A percentile compares a stretch with the other conserved stretches of the same genome.
Evolutionary conservation across 2,329 filamentous ascomycete species (phyloP).

Genomic region (Pyrenophora graminea): DNA sequence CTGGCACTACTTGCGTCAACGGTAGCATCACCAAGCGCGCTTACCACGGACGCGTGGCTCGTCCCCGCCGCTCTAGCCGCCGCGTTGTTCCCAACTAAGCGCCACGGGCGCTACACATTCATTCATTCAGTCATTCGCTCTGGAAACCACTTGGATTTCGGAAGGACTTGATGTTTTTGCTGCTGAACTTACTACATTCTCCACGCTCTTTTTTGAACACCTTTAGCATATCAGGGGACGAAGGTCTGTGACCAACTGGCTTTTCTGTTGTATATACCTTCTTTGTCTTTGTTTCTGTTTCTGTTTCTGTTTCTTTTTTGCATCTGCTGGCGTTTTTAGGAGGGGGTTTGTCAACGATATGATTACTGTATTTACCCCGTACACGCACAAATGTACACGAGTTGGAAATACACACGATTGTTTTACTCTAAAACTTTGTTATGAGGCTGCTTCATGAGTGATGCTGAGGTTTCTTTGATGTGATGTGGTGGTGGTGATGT

Average conservation of each 20-base stretch:
- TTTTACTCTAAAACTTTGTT: no score
- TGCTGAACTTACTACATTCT: slow-evolving; percentile 7
- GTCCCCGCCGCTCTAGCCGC: slow-evolving; percentile 22
- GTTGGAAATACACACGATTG: no score
- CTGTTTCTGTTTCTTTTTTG: neutral
- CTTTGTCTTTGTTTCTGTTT: neutral
- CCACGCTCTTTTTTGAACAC: slow-evolving; percentile 3
- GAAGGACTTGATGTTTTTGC: neutral
- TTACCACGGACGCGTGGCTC: slow-evolving; percentile 39
- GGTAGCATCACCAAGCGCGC: slow-evolving; percentile 46
- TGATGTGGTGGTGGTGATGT: no score
- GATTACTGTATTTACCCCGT: no score
- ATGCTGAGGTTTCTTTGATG: no score
- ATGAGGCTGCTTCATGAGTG: no score
- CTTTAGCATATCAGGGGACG: neutral
- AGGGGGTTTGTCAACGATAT: no score
- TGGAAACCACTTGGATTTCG: neutral
- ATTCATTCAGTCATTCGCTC: no score
- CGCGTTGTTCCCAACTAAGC: slow-evolving; percentile 5
- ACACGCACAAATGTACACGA: neutral
- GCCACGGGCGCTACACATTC: neutral
- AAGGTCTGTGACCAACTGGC: slow-evolving; percentile 16
- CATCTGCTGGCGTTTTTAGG: slow-evolving; percentile 8
- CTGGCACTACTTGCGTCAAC: slow-evolving; percentile 51
- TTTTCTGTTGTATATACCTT: slow-evolving; percentile 13